phyloP scores from a whole-genome alignment of 768 basidiomycete genomes.

The Boletus reticulatus region DNA sequence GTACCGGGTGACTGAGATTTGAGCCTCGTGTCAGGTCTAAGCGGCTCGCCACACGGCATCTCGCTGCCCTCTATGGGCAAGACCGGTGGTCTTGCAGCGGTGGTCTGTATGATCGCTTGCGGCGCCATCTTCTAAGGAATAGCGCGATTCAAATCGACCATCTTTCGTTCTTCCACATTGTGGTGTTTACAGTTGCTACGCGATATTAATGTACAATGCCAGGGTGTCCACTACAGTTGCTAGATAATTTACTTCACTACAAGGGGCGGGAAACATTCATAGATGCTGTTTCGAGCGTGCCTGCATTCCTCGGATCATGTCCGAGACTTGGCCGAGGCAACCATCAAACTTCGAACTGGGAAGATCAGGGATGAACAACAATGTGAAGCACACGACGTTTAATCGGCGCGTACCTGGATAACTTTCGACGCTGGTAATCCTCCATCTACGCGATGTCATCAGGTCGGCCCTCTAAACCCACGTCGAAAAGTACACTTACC shows the following conservation, averaged over 20 bases:
- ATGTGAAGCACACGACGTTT: not conserved
- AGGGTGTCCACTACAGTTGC: too few relatives aligned
- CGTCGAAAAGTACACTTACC: conserved; percentile 5
- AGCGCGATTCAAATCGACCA: too few relatives aligned
- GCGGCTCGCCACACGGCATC: conserved; percentile 9
- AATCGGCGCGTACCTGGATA: conserved; percentile 15
- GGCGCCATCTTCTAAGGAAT: not conserved
- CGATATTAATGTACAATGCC: too few relatives aligned
- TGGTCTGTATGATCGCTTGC: conserved; percentile 4
- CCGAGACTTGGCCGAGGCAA: conserved; percentile 12
- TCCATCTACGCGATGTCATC: conserved; percentile 4
- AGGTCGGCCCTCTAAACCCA: not conserved
- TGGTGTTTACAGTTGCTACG: too few relatives aligned
- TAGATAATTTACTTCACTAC: not conserved
- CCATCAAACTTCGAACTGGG: conserved; percentile 18
- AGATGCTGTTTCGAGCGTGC: not conserved
- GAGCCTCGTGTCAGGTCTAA: not conserved
- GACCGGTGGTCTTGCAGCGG: conserved; percentile 3
- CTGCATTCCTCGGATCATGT: not conserved
- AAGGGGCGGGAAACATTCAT: not conserved
- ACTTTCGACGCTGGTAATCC: conserved; percentile 17
- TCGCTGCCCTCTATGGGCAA: not conserved
- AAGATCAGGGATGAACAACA: not conserved
- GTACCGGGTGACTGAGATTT: not conserved
- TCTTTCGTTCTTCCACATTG: too few relatives aligned